These are phyloP conservation scores for Penicillium sclerotiorum DNA, from an alignment of 2,329 filamentous ascomycete genomes.

Conservation along the genomic window DNA sequence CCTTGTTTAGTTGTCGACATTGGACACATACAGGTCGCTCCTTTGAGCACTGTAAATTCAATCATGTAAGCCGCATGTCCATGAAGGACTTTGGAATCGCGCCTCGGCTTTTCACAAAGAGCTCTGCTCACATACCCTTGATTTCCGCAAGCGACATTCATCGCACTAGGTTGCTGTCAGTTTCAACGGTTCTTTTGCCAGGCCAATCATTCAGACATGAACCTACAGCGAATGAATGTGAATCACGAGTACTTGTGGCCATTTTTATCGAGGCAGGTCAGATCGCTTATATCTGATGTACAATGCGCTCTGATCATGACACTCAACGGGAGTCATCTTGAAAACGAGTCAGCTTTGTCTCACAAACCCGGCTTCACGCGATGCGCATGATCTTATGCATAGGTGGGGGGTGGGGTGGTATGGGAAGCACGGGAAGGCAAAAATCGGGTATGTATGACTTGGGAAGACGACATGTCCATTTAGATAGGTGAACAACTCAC, in stretches of 20 bases:
- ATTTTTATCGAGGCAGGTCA: constrained; percentile 34
- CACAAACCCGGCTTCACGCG: background rate
- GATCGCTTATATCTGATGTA: constrained; percentile 25
- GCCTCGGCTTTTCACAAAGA: background rate
- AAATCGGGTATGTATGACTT: background rate
- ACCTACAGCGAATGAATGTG: constrained; percentile 45
- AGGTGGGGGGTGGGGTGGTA: no score
- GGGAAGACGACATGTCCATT: background rate
- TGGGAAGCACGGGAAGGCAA: constrained; percentile 1
- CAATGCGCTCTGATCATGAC: constrained; percentile 35
- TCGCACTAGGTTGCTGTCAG: constrained; percentile 35
- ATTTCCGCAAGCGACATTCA: constrained; percentile 44
- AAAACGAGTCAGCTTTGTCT: constrained; percentile 22
- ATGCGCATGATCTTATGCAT: no score
- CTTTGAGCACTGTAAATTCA: constrained; percentile 47
- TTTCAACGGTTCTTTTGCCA: background rate
- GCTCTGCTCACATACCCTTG: constrained; percentile 36
- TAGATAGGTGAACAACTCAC: constrained; percentile 28
- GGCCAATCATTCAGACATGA: background rate
- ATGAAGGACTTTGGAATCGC: background rate
- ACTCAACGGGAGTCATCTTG: constrained; percentile 37
- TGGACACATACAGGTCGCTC: constrained; percentile 43
- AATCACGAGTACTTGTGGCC: constrained; percentile 42
- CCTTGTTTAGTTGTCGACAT: constrained; percentile 43
- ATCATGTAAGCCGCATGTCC: constrained; percentile 6